These are phyloP conservation scores for Colletotrichum gloeosporioides DNA, from an alignment of 2,329 filamentous ascomycete species.

Conservation along the genomic window DNA sequence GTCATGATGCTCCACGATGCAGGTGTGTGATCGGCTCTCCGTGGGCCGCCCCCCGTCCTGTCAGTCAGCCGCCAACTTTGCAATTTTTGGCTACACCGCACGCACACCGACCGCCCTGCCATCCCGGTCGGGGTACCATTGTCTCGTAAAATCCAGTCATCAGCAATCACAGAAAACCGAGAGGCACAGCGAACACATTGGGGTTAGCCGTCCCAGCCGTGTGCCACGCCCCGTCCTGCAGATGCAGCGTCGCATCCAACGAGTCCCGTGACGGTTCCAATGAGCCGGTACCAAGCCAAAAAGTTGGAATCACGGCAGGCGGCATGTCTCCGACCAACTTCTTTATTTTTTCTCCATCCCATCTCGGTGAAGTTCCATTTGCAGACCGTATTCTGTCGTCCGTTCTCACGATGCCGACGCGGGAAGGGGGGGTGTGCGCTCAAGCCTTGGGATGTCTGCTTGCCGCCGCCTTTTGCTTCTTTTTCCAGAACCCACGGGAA, in stretches of 20 bases:
- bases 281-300: slow-evolving; percentile 1
- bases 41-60: not conserved
- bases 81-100: not conserved
- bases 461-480: not conserved
- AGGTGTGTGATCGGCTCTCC: not conserved
- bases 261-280: slow-evolving; percentile 14
- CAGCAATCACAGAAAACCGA: not conserved
- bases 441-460: not conserved
- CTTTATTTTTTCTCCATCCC: not conserved
- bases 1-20: not conserved
- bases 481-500: not conserved
- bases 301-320: not conserved
- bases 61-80: not conserved
- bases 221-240: not conserved
- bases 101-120: not conserved
- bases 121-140: slow-evolving; percentile 11
- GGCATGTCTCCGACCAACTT: not conserved
- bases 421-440: not conserved
- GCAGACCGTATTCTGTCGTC: not conserved
- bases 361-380: not conserved
- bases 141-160: not conserved
- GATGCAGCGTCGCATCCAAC: slow-evolving; percentile 17
- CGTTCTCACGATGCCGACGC: not conserved
- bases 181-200: not conserved
- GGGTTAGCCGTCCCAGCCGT: slow-evolving; percentile 2